phyloP scores from a whole-genome alignment of 768 basidiomycete genomes.

The Grammothele lineata region DNA sequence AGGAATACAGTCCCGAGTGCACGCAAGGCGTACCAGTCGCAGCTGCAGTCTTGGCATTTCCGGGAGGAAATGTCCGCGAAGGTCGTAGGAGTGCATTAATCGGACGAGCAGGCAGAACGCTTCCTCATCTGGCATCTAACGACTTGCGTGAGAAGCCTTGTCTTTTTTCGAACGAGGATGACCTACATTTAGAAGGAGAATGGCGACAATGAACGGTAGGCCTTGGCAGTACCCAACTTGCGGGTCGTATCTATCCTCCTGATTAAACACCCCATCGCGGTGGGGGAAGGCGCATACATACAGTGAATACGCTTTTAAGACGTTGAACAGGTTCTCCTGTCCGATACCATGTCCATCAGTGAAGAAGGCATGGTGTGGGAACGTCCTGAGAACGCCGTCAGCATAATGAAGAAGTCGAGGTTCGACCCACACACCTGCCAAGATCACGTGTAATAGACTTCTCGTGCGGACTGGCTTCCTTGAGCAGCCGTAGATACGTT shows the following conservation, averaged over 20 bases:
- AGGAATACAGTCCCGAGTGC: no score
- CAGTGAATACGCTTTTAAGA: conserved; percentile 95
- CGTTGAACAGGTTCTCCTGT: conserved; percentile 96
- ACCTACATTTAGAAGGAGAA: conserved; percentile 81
- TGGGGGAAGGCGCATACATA: conserved; percentile 35
- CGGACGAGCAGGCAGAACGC: conserved; percentile 94
- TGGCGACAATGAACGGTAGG: conserved; percentile 92
- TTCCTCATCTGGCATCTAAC: conserved; percentile 98
- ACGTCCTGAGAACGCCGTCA: conserved; percentile 55
- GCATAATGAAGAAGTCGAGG: no score
- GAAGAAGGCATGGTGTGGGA: conserved; percentile 96
- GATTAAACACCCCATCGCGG: background rate
- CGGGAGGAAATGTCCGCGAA: conserved; percentile 95
- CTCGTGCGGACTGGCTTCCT: conserved; percentile 83
- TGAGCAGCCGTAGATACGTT: conserved; percentile 76
- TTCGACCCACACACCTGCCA: conserved; percentile 50
- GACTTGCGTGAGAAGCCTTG: no score
- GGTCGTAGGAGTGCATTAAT: conserved; percentile 94
- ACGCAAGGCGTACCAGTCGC: conserved; percentile 57
- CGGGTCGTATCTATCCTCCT: conserved; percentile 62
- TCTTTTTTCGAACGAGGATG: no score
- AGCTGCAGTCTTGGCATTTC: conserved; percentile 98
- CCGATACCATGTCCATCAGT: conserved; percentile 92
- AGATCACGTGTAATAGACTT: conserved; percentile 93
- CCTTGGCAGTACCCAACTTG: conserved; percentile 99